Percentiles rank a stretch among this genome's conserved stretches.
Conservation (phyloP, 805 yeast species). For the Brettanomyces sp. region DNA sequence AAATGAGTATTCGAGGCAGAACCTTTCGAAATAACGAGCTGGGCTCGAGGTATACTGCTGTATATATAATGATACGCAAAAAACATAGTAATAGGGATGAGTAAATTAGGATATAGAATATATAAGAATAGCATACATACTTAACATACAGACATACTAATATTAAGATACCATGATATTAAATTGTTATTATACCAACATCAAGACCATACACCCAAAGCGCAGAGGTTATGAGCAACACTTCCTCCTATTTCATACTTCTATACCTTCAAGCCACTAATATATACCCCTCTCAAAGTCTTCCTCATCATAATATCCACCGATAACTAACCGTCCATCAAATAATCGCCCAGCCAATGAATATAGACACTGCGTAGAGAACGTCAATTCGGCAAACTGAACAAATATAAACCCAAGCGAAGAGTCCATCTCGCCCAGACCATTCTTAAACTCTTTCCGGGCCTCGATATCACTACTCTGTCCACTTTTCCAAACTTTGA, state of each 20-base stretch:
- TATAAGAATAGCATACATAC: too few species aligned
- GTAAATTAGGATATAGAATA: not conserved
- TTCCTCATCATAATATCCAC: slow-evolving; percentile 48
- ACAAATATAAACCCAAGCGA: slow-evolving; percentile 70
- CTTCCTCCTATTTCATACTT: too few species aligned
- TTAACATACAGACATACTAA: too few species aligned
- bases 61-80: not conserved
- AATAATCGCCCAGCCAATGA: slow-evolving; percentile 58
- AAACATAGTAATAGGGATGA: not conserved
- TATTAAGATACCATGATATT: too few species aligned
- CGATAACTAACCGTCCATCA: slow-evolving; percentile 59
- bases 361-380: slow-evolving; percentile 44
- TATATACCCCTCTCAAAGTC: slow-evolving; percentile 42
- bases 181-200: too few species aligned
- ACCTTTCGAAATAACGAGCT: not conserved
- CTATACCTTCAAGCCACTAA: not conserved
- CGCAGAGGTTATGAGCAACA: too few species aligned
- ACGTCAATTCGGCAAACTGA: slow-evolving; percentile 43
- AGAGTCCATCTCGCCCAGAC: slow-evolving; percentile 33
- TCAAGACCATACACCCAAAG: too few species aligned
- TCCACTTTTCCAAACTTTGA: slow-evolving; percentile 41
- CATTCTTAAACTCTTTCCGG: slow-evolving; percentile 28
- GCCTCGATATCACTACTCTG: slow-evolving; percentile 54
- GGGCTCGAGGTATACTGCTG: too few species aligned
- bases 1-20: slow-evolving; percentile 8